Evolutionary conservation across 768 basidiomycete genomes (phyloP).

Genomic region (Ramaria rubella): DNA sequence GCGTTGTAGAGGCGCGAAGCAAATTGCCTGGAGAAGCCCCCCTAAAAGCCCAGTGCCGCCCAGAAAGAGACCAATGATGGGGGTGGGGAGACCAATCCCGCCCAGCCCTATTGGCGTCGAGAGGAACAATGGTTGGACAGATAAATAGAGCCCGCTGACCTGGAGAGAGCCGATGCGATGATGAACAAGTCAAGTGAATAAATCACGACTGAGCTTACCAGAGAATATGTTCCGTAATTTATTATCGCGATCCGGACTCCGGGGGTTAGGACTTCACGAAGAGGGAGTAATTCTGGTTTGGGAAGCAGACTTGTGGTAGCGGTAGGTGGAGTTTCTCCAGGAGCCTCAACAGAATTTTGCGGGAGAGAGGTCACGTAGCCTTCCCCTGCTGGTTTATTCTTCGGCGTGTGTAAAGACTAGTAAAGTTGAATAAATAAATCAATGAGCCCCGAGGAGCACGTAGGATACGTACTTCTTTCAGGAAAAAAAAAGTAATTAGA

Average conservation of each 20-base stretch:
- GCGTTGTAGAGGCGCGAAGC: conserved; percentile 30
- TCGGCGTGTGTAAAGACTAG: background rate
- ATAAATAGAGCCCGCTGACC: no score
- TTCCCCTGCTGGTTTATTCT: background rate
- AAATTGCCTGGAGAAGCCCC: conserved; percentile 32
- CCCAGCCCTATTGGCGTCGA: conserved; percentile 35
- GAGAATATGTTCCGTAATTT: background rate
- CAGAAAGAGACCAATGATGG: conserved; percentile 33
- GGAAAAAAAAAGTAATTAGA: conserved; percentile 21
- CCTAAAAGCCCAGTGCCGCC: conserved; percentile 31
- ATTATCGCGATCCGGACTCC: background rate
- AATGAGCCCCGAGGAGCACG: no score
- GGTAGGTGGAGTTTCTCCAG: background rate
- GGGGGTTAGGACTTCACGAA: background rate
- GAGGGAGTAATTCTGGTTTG: background rate
- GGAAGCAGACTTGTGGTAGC: background rate
- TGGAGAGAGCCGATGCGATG: no score
- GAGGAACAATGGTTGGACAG: conserved; percentile 23
- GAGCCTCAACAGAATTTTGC: background rate
- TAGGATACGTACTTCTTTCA: conserved; percentile 21
- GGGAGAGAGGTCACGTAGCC: background rate
- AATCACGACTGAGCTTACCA: background rate
- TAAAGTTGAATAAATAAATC: background rate
- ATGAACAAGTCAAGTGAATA: conserved; percentile 17
- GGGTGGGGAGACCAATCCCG: conserved; percentile 31